Conservation (phyloP, 1,284 basidiomycete genomes). For the Ganoderma resinaceum region DNA sequence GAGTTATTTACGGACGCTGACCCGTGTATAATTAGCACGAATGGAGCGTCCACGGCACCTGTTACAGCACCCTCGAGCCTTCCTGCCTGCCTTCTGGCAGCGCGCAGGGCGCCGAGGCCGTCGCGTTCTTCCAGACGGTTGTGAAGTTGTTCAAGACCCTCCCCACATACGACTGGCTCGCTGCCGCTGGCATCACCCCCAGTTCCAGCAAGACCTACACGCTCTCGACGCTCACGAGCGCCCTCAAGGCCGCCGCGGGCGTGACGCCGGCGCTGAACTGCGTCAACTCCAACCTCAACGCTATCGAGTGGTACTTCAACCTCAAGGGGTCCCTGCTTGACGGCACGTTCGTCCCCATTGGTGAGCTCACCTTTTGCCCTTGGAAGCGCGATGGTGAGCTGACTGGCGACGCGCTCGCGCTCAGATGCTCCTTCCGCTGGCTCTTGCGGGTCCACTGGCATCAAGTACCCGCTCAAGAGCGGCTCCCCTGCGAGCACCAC, state of each 20-base stretch:
- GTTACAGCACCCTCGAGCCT: conserved; percentile 68
- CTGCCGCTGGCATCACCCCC: conserved; percentile 76
- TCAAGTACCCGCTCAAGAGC: conserved; percentile 70
- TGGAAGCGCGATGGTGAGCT: neutral
- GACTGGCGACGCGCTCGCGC: neutral
- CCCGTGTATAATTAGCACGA: conserved; percentile 54
- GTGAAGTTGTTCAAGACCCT: conserved; percentile 73
- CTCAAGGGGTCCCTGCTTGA: conserved; percentile 71
- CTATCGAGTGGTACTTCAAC: conserved; percentile 74
- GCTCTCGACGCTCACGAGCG: conserved; percentile 60
- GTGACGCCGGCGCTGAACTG: conserved; percentile 67
- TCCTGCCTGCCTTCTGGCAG: conserved; percentile 66
- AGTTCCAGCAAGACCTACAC: conserved; percentile 62
- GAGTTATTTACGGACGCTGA: neutral
- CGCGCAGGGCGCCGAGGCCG: conserved; percentile 69
- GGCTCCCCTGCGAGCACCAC: conserved; percentile 33
- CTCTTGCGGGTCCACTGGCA: conserved; percentile 61
- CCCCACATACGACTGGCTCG: conserved; percentile 77
- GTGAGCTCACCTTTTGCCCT: conserved; percentile 43
- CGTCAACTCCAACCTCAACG: conserved; percentile 51
- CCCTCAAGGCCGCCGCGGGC: conserved; percentile 62
- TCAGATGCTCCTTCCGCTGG: conserved; percentile 60
- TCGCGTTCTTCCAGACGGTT: conserved; percentile 74
- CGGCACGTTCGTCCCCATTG: conserved; percentile 65
- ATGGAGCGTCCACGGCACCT: conserved; percentile 80